phyloP scores from a whole-genome alignment of 306 rosid genomes.

The peach (Prunus persica) region Prunus_persica_NCBIv2 NC_034009.1:36339501-36340000 shows the following conservation, averaged over 20 bases:
- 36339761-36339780: background rate
- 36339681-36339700: background rate
- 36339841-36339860: background rate
- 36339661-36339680: background rate
- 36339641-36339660: background rate
- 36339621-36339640: background rate
- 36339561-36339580: conserved; percentile 22
- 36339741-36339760: background rate
- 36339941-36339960: background rate
- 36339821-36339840: no score
- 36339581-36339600: conserved; percentile 52
- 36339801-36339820: no score
- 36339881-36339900: background rate
- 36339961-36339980: background rate
- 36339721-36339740: background rate
- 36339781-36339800: no score
- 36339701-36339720: background rate
- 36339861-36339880: background rate
- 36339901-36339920: background rate
- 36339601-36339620: conserved; percentile 12
- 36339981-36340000: background rate
- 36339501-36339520: conserved; percentile 24
- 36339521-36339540: conserved; percentile 24
- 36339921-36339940: background rate
- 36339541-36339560: background rate